Conservation (phyloP, 2,329 filamentous ascomycete genomes). For the Blastomyces emzantsi region DNA sequence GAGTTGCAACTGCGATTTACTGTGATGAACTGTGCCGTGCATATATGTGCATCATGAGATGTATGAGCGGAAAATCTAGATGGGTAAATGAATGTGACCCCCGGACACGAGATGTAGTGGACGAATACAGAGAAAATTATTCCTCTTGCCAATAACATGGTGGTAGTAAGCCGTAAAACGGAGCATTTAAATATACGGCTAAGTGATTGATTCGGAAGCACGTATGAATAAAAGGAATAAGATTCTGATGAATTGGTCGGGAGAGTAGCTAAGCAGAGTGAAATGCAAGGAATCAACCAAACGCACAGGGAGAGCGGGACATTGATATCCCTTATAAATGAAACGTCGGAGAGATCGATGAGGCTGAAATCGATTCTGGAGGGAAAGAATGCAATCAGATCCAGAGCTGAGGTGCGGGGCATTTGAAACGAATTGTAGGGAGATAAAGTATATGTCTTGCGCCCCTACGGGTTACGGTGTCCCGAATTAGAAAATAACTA, state of each 20-base stretch:
- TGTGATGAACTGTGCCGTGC: background rate
- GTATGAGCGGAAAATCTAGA: background rate
- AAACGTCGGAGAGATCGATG: too few species aligned
- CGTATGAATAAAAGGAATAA: too few species aligned
- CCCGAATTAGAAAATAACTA: too few species aligned
- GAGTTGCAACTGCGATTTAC: background rate
- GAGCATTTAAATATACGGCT: too few species aligned
- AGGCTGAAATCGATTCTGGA: background rate
- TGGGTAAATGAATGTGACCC: background rate
- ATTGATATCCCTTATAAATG: background rate
- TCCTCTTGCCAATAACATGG: too few species aligned
- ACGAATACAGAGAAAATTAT: background rate
- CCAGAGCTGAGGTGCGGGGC: background rate
- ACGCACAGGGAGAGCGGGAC: background rate
- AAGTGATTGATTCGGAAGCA: too few species aligned
- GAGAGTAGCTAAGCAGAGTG: background rate
- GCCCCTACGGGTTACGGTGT: background rate
- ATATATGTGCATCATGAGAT: background rate
- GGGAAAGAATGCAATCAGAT: background rate
- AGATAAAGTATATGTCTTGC: too few species aligned
- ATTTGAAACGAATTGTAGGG: too few species aligned
- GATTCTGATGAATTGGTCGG: too few species aligned
- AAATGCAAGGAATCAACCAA: background rate
- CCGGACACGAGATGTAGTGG: background rate
- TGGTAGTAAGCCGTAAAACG: too few species aligned